Evolutionary conservation across 2,329 filamentous ascomycete species (phyloP).

Genomic region (Phialocephala sp.): DNA sequence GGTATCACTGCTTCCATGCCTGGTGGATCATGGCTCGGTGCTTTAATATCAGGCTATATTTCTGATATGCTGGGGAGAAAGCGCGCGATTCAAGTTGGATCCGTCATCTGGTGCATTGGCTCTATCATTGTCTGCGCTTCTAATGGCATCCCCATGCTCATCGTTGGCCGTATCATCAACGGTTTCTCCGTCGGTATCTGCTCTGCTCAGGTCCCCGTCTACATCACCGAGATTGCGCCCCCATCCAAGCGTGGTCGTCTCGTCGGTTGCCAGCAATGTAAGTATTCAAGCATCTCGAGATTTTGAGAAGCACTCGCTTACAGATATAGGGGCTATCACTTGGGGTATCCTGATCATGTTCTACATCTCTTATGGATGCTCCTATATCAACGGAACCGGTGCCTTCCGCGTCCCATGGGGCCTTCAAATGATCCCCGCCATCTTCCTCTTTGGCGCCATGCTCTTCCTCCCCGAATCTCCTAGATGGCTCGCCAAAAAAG

Average conservation of each 20-base stretch:
- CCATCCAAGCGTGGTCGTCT: constrained; percentile 64
- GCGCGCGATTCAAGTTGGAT: constrained; percentile 54
- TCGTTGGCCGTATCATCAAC: constrained; percentile 64
- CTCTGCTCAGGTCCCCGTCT: constrained; percentile 71
- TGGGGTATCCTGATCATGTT: constrained; percentile 65
- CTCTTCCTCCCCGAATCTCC: constrained; percentile 67
- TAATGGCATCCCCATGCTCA: constrained; percentile 58
- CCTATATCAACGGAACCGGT: constrained; percentile 60
- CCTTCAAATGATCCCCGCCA: constrained; percentile 65
- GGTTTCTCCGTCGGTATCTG: constrained; percentile 67
- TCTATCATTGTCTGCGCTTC: constrained; percentile 64
- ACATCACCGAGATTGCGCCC: constrained; percentile 69
- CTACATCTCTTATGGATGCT: constrained; percentile 69
- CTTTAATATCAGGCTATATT: constrained; percentile 62
- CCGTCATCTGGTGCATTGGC: constrained; percentile 59
- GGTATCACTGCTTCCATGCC: constrained; percentile 75
- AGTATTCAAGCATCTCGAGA: constrained; percentile 38
- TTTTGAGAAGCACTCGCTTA: constrained; percentile 15
- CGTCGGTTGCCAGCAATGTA: constrained; percentile 71
- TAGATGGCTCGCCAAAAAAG: constrained; percentile 66
- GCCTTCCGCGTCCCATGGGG: constrained; percentile 71
- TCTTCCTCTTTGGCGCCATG: constrained; percentile 63
- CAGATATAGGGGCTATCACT: constrained; percentile 56
- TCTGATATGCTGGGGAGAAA: constrained; percentile 61
- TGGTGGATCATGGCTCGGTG: constrained; percentile 71